phyloP scores from a whole-genome alignment of 1,139 yeast species.

The Petasospora rhodanensis region DNA sequence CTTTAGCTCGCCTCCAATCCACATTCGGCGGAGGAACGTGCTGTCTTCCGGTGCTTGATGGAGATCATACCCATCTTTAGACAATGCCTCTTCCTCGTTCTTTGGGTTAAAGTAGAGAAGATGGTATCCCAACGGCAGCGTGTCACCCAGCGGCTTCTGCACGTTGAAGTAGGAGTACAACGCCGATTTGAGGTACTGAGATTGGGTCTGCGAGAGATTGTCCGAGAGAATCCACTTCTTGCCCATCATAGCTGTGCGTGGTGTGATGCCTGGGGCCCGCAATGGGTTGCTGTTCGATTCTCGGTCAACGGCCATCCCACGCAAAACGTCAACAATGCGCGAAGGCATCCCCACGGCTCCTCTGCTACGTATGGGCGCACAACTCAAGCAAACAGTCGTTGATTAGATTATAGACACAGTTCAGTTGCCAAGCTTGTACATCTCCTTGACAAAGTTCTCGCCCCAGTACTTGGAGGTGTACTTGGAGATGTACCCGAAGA shows the following conservation, averaged over 20 bases:
- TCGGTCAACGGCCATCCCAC: too few species aligned
- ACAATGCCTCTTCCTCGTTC: slow-evolving; percentile 45
- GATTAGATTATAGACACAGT: too few species aligned
- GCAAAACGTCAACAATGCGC: too few species aligned
- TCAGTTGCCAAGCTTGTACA: slow-evolving; percentile 39
- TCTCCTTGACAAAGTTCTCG: slow-evolving; percentile 87
- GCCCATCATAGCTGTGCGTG: slow-evolving; percentile 8
- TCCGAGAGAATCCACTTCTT: slow-evolving; percentile 21
- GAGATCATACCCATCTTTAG: slow-evolving; percentile 77
- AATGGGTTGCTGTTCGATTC: too few species aligned
- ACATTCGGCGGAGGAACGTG: slow-evolving; percentile 59
- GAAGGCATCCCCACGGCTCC: too few species aligned
- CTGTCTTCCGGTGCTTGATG: slow-evolving; percentile 60
- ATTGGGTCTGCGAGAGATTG: slow-evolving; percentile 15
- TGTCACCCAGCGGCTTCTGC: slow-evolving; percentile 13
- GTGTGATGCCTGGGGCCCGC: too few species aligned
- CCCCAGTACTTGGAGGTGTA: slow-evolving; percentile 98
- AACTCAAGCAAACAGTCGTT: background rate
- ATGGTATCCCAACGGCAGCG: slow-evolving; percentile 48
- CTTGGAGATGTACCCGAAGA: slow-evolving; percentile 83
- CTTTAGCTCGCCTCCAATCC: slow-evolving; percentile 69
- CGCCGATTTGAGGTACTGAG: slow-evolving; percentile 20
- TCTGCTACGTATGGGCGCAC: too few species aligned
- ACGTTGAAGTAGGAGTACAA: slow-evolving; percentile 22
- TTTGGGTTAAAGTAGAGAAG: slow-evolving; percentile 59